Conservation (phyloP, 306 rosid species). For the Luffa acutangula region DNA sequence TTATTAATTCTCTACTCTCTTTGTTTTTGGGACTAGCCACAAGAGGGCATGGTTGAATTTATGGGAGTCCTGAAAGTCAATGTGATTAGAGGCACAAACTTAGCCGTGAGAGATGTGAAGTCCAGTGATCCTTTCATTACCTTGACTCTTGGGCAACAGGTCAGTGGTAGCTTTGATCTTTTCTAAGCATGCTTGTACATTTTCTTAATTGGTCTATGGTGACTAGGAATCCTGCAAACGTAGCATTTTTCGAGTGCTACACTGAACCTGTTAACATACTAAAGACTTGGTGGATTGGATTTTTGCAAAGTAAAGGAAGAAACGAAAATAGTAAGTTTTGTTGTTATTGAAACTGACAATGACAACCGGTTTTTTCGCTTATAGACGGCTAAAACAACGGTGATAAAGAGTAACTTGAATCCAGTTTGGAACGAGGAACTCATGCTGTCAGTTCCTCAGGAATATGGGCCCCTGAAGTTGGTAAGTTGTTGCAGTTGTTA, state of each 20-base stretch:
- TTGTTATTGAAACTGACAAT: not conserved
- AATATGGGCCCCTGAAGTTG: conserved; percentile 63
- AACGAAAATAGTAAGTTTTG: not conserved
- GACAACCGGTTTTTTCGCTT: conserved; percentile 12
- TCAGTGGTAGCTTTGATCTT: conserved; percentile 23
- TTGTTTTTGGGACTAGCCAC: conserved; percentile 34
- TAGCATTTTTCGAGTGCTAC: not conserved
- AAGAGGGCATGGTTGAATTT: conserved; percentile 93
- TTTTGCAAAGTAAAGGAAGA: not conserved
- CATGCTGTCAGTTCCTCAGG: conserved; percentile 89
- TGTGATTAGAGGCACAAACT: conserved; percentile 74
- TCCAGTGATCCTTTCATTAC: conserved; percentile 91
- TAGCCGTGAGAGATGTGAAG: conserved; percentile 85
- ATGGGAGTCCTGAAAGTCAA: conserved; percentile 88
- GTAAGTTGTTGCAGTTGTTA: conserved; percentile 25
- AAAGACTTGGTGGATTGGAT: not conserved
- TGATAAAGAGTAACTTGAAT: conserved; percentile 67
- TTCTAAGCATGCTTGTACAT: not conserved
- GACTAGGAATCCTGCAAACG: not conserved
- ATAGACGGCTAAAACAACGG: conserved; percentile 60
- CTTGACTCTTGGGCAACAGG: conserved; percentile 85
- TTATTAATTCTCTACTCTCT: conserved; percentile 4
- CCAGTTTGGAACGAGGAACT: conserved; percentile 97
- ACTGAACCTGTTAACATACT: not conserved
- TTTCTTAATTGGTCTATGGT: not conserved